Base-by-base conservation (phyloP, 1,284 basidiomycete genomes). In the Apiotrichum mycotoxinovorans region DNA sequence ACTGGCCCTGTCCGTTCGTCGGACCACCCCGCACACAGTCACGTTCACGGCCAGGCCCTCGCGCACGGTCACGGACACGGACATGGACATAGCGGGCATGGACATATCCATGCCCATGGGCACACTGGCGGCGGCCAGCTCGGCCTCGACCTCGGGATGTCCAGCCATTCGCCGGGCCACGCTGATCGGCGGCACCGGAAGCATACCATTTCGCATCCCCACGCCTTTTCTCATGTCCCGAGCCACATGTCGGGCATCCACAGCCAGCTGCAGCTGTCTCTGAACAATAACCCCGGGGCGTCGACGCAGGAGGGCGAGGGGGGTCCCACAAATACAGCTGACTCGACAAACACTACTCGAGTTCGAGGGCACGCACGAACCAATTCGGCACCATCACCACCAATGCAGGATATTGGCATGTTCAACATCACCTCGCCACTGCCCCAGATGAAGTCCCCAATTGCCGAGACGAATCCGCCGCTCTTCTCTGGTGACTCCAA, bases 351-450 rank as follows among this genome's bases (percentile, higher is more conserved):
- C 37, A n/a, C 15, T 18, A 14, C 20, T 10, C n/a, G 20, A 8
- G n/a, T 2, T 20, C 54, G 43, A 12, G 61, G 61, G 17, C 70
- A 69, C 55, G 38, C 58, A 8, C 60, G 65, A 10, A 58, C 64
- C 25, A 42, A 48, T 23, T 71, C 70, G 35, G 63, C 61, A 43
- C 66, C 67, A 3, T 62, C 56, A 51, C 67, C 66, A 25, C 67
- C 64, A n/a, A 48, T 56, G 25, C 48, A 65, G 17, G 49, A 61
- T 25, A 51, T 66, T 0, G 46, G 49, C 8, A 53, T 57, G 22
- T 63, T 61, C 51, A 61, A 65, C 2, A 66, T 67, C 2, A 60
- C 60, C 8, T 64, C 65, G 1, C 30, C n/a, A 20, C 20, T 48
- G 11, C 33, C 22, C 1, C 46, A 48, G 34, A n/a, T 48, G 17